phyloP scores from a whole-genome alignment of 441 rosid genomes.

The Syzygium malaccense region DNA sequence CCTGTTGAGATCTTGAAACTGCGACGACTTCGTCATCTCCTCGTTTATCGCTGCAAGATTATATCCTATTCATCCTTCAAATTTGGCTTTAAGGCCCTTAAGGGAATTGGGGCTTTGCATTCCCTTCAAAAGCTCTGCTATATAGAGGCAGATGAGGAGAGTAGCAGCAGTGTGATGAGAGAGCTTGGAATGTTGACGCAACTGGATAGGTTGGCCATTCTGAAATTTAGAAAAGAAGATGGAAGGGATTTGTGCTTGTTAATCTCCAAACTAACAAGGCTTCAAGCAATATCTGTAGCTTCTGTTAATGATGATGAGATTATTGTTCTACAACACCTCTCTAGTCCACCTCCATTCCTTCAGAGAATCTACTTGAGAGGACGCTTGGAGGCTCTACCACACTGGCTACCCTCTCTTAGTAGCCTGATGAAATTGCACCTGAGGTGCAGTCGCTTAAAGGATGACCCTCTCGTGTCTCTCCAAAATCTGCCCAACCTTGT shows the following conservation, averaged over 20 bases:
- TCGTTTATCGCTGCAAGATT: not conserved
- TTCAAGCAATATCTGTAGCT: not conserved
- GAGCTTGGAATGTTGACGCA: not conserved
- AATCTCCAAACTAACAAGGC: not conserved
- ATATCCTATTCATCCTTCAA: rapidly evolving
- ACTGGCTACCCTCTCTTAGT: not conserved
- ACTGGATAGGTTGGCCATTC: not conserved
- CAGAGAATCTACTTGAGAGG: not conserved
- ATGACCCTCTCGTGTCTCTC: not conserved
- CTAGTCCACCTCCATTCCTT: not conserved
- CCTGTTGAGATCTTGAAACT: not conserved
- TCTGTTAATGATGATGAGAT: not conserved
- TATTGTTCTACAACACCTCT: not conserved
- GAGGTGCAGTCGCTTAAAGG: not conserved
- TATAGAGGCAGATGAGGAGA: not conserved
- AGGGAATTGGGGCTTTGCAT: not conserved
- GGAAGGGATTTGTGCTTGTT: not conserved
- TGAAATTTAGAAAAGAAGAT: not conserved
- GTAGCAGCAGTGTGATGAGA: not conserved
- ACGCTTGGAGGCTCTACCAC: not conserved
- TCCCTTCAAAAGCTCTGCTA: not conserved
- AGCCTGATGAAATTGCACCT: not conserved
- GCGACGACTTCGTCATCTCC: not conserved
- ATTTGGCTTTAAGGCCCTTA: not conserved
- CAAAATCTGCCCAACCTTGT: not conserved